A percentile compares a stretch with the other conserved stretches of the same genome.
Evolutionary conservation across 139 green algal species (phyloP).

Genomic region (Chlamydomonas urium): DNA sequence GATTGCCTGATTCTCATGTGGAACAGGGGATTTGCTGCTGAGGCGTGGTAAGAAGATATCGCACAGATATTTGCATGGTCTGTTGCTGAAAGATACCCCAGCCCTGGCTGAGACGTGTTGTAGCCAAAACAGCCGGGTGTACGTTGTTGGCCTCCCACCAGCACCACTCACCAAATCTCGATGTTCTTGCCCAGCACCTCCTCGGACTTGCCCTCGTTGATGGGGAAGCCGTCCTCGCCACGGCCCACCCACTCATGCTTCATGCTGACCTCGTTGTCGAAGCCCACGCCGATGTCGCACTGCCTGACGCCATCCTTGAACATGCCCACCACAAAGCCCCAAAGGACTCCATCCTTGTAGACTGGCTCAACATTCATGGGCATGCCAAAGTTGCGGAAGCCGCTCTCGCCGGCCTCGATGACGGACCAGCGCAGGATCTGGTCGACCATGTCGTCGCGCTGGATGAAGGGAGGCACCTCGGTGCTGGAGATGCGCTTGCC

Average conservation of each 20-base stretch:
- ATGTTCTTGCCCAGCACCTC: constrained; percentile 71
- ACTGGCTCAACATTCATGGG: constrained; percentile 52
- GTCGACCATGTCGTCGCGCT: constrained; percentile 74
- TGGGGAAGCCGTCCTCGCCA: constrained; percentile 70
- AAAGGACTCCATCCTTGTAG: constrained; percentile 36
- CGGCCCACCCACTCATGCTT: constrained; percentile 77
- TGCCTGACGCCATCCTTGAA: constrained; percentile 61
- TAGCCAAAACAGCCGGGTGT: not conserved
- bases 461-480: constrained; percentile 82
- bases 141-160: not conserved
- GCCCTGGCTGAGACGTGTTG: too few relatives aligned
- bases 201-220: constrained; percentile 61
- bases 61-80: too few relatives aligned
- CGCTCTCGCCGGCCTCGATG: constrained; percentile 62
- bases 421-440: constrained; percentile 69
- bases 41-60: too few relatives aligned
- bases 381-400: constrained; percentile 66
- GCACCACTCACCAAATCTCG: constrained; percentile 59
- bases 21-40: not conserved
- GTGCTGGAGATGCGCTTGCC: constrained; percentile 66
- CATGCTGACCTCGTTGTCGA: constrained; percentile 54
- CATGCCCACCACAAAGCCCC: constrained; percentile 68
- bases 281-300: constrained; percentile 58
- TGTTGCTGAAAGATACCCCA: too few relatives aligned
- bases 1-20: not conserved